A percentile compares a stretch with the other conserved stretches of the same genome.
phyloP scores from a whole-genome alignment of 2,329 filamentous ascomycete genomes.

The Dryadomyces quercus-mongolicae region DNA sequence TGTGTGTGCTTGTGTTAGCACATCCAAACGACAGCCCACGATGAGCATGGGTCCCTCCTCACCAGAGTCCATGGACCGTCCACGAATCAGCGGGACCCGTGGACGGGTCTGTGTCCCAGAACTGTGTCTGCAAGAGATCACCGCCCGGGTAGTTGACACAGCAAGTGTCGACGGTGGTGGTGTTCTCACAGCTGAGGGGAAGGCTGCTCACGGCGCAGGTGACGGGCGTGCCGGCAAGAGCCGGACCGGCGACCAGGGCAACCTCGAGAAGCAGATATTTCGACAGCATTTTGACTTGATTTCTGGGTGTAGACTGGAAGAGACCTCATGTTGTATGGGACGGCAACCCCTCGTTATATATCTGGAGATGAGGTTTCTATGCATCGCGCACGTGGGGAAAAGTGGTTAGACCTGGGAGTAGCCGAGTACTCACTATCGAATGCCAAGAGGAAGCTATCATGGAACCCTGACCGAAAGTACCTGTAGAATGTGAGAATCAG shows the following conservation, averaged over 20 bases:
- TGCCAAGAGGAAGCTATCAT: not conserved
- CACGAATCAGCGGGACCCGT: slow-evolving; percentile 47
- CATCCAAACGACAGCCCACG: not conserved
- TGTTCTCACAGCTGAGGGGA: slow-evolving; percentile 7
- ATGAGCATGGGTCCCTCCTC: not conserved
- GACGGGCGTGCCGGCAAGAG: not conserved
- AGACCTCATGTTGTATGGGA: no score
- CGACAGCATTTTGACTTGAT: not conserved
- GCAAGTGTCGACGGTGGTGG: slow-evolving; percentile 3
- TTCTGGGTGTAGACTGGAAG: not conserved
- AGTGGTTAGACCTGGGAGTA: no score
- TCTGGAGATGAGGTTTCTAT: not conserved
- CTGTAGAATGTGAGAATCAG: not conserved
- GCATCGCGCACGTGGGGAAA: not conserved
- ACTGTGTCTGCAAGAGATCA: slow-evolving; percentile 34
- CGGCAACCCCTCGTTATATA: not conserved
- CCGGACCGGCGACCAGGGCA: not conserved
- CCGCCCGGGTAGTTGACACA: slow-evolving; percentile 8
- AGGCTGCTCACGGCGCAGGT: not conserved
- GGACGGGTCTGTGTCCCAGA: slow-evolving; percentile 45
- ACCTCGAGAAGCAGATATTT: not conserved
- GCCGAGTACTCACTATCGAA: not conserved
- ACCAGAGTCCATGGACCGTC: slow-evolving; percentile 49
- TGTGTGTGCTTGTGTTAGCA: not conserved
- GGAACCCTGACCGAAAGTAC: not conserved